Evolutionary conservation across 1,284 basidiomycete genomes (phyloP).

Genomic region (Ceratobasidium sp.): DNA sequence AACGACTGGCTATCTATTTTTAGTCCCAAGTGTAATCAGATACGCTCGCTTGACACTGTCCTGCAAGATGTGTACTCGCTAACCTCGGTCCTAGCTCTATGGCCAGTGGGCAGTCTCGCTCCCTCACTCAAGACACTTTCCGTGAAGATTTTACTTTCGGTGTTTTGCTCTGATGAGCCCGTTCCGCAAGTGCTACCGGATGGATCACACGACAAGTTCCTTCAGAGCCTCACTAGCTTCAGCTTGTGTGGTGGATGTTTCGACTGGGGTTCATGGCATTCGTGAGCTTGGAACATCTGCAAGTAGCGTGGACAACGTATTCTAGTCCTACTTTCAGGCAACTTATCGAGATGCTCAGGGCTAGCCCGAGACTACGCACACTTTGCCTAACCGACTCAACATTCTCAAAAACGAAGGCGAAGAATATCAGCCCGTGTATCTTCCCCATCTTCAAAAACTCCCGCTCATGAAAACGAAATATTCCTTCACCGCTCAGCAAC

Average conservation of each 20-base stretch:
- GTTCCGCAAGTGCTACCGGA: background rate
- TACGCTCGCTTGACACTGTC: constrained; percentile 3
- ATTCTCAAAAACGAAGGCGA: background rate
- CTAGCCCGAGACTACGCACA: background rate
- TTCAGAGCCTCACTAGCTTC: background rate
- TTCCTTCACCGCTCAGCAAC: background rate
- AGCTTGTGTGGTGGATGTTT: too few relatives aligned
- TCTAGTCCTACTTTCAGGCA: background rate
- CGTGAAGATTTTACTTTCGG: background rate
- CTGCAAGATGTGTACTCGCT: background rate
- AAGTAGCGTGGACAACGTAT: background rate
- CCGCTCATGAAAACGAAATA: background rate
- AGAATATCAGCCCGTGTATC: background rate
- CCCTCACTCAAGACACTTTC: background rate
- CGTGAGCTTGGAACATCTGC: background rate
- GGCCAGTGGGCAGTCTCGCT: background rate
- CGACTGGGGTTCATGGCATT: too few relatives aligned
- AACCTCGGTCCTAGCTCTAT: background rate
- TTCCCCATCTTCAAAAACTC: background rate
- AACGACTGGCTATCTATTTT: background rate
- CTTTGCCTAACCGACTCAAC: background rate
- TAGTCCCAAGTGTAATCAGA: background rate
- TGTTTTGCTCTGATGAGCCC: background rate
- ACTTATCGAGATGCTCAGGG: background rate
- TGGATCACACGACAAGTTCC: background rate